Conservation (phyloP, 495 filamentous ascomycete species). For the Penicillium ochrochloron region DNA sequence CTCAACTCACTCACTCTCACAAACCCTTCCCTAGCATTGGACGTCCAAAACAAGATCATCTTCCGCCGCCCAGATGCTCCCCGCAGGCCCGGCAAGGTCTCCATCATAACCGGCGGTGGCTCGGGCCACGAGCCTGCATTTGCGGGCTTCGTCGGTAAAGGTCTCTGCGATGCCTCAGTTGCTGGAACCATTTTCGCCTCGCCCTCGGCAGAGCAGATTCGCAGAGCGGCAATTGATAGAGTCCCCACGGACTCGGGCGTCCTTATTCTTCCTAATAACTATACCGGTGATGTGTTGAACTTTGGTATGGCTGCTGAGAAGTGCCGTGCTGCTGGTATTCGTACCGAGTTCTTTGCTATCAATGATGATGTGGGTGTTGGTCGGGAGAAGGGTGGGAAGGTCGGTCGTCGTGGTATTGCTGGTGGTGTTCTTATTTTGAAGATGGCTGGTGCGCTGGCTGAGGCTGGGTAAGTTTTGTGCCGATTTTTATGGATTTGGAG, state of each 20-base stretch:
- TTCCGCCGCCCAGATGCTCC: conserved; percentile 69
- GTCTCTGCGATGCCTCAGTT: conserved; percentile 83
- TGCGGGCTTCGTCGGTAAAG: conserved; percentile 69
- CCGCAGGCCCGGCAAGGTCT: conserved; percentile 62
- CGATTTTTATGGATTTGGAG: not conserved
- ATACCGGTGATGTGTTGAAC: conserved; percentile 83
- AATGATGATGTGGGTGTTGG: conserved; percentile 97
- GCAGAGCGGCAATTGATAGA: conserved; percentile 71
- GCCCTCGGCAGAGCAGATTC: conserved; percentile 85
- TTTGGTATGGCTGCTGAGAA: conserved; percentile 96
- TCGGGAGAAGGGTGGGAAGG: conserved; percentile 79
- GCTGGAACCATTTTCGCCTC: conserved; percentile 94
- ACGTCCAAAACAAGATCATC: conserved; percentile 81
- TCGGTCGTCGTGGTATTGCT: conserved; percentile 88
- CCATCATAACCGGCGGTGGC: conserved; percentile 87
- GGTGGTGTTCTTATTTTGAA: conserved; percentile 91
- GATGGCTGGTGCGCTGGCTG: conserved; percentile 84
- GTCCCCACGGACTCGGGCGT: conserved; percentile 75
- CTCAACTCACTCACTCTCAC: conserved; percentile 78
- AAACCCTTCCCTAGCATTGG: conserved; percentile 84
- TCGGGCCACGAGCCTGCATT: conserved; percentile 94
- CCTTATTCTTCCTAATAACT: conserved; percentile 69
- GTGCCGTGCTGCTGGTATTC: conserved; percentile 76
- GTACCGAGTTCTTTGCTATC: conserved; percentile 91
- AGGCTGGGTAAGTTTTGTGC: conserved; percentile 58